Evolutionary conservation across 805 yeast genomes (phyloP).

Genomic region (Scheffersomyces lignosus): DNA sequence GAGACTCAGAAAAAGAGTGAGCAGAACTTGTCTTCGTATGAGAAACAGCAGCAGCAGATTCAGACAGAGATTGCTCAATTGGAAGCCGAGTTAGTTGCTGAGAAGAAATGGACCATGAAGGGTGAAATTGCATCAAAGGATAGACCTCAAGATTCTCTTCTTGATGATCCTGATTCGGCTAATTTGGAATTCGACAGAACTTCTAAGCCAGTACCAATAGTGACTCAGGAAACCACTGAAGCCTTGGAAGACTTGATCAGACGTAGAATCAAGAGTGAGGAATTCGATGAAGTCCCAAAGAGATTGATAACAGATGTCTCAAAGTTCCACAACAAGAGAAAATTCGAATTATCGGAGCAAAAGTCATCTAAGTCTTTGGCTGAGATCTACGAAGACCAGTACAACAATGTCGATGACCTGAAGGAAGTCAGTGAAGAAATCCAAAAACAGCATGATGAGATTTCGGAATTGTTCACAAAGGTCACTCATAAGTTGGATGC

Average conservation of each 20-base stretch:
- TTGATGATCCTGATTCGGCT: constrained; percentile 55
- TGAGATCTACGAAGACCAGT: constrained; percentile 87
- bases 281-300: constrained; percentile 83
- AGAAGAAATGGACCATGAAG: constrained; percentile 89
- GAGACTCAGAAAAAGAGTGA: constrained; percentile 24
- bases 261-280: constrained; percentile 69
- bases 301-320: constrained; percentile 67
- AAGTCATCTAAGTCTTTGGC: constrained; percentile 89
- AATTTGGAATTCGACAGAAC: constrained; percentile 89
- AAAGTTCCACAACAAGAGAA: constrained; percentile 47
- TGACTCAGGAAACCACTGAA: constrained; percentile 86
- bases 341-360: constrained; percentile 73
- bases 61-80: constrained; percentile 74
- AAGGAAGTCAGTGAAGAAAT: constrained; percentile 62
- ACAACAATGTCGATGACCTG: constrained; percentile 45
- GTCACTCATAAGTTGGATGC: constrained; percentile 79
- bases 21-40: constrained; percentile 64
- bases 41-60: constrained; percentile 76
- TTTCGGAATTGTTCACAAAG: constrained; percentile 59
- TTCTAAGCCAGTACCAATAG: constrained; percentile 93
- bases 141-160: constrained; percentile 80
- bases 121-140: constrained; percentile 86
- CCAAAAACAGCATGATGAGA: constrained; percentile 74
- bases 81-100: constrained; percentile 86
- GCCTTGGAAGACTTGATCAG: constrained; percentile 85